Base-by-base conservation (phyloP, 441 rosid species). In the Syzygium malaccense region DNA sequence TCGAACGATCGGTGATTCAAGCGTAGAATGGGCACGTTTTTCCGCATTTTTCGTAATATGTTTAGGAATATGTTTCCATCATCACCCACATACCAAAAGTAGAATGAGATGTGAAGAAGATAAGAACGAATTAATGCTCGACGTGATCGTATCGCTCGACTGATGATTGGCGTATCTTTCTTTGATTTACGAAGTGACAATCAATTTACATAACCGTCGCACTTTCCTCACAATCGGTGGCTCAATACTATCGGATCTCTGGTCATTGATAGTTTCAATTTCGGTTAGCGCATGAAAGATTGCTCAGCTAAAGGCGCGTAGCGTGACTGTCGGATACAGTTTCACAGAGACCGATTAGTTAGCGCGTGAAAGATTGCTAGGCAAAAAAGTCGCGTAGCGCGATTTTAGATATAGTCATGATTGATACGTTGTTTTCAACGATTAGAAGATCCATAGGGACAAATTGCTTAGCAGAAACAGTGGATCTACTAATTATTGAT, bases 251-350 rank as follows among this genome's bases (percentile, higher is more conserved):
- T 66, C 0, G 33, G 4, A 18, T 66, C 14, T 66, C 2, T 71
- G 0, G 7, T 71, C 4, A 0, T 11, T 20, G 28, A 37, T 37
- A 8, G 49, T 33, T 32, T 14, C 5, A 0, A 1, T 33, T 68
- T 68, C 6, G 2, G 25, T 68, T 32, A 71, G 80, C 8, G 2
- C 14, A 7, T 68, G 48, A 68, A 37, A 68, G 7, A 33, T 68
- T 33, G 2, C 79, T 32, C 32, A 1, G 26, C 78, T 8, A 32
- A 32, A 66, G 20, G 14, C 1, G 25, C 2, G 25, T 32, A 19
- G 49, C 3, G 15, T 0, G 2, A 66, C 33, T 9, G 13, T 66
- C 0, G 5, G 0, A 33, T 19, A 33, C 7, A 1, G 1, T 33
- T 32, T 33, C 7, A 19, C 10, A 6, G 15, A 71, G 49, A 71